These are phyloP conservation scores for Saccharomycopsis fodiens DNA, from an alignment of 805 yeast genomes.

Conservation along the genomic window DNA sequence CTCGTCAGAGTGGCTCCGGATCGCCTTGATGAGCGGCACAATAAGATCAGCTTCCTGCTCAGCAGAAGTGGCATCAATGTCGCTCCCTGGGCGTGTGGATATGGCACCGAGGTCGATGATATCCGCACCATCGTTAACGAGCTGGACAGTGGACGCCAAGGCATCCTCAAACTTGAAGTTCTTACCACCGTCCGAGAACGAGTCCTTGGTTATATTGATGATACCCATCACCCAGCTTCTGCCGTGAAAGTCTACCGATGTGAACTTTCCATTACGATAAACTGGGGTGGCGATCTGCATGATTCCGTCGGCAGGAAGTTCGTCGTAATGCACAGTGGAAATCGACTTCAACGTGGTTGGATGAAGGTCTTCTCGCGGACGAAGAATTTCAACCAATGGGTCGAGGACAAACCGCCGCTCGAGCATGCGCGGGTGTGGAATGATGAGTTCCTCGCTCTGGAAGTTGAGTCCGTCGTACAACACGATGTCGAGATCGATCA, in stretches of 20 bases:
- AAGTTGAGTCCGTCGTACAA: conserved; percentile 46
- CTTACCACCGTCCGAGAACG: conserved; percentile 85
- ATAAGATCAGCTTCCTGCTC: conserved; percentile 69
- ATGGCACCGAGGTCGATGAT: conserved; percentile 93
- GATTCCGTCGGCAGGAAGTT: conserved; percentile 27
- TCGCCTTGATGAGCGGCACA: conserved; percentile 56
- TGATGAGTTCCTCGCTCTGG: conserved; percentile 33
- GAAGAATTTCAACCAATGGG: conserved; percentile 77
- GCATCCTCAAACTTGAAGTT: conserved; percentile 34
- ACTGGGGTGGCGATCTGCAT: conserved; percentile 14
- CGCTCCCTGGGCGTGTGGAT: conserved; percentile 83
- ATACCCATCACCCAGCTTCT: conserved; percentile 81
- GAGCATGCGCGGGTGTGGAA: conserved; percentile 85
- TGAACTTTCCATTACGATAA: not conserved
- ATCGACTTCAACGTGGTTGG: conserved; percentile 85
- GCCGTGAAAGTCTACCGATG: conserved; percentile 23
- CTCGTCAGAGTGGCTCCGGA: conserved; percentile 38
- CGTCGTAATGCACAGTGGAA: conserved; percentile 50
- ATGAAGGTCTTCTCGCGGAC: conserved; percentile 49
- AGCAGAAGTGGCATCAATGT: conserved; percentile 24
- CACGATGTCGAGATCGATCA: conserved; percentile 83
- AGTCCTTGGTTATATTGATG: conserved; percentile 86
- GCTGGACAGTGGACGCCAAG: conserved; percentile 36
- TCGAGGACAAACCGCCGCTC: conserved; percentile 86
- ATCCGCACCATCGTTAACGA: conserved; percentile 55